These are phyloP conservation scores for Emmonsia crescens DNA, from an alignment of 2,329 filamentous ascomycete species.

Conservation along the genomic window DNA sequence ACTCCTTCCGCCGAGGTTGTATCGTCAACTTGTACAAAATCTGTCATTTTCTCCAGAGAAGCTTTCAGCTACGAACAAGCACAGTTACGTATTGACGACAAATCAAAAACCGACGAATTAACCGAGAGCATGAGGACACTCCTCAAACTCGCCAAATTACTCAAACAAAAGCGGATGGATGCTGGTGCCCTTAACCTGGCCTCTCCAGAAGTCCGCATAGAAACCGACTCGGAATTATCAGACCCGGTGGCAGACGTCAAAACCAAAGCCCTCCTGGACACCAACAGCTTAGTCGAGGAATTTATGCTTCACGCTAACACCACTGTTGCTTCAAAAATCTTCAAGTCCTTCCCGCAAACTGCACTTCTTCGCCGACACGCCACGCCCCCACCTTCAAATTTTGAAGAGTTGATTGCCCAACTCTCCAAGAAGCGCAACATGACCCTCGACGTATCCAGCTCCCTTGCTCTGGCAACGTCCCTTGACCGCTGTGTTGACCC, in stretches of 20 bases:
- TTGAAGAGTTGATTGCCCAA: conserved; percentile 86
- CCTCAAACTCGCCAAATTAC: conserved; percentile 78
- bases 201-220: conserved; percentile 94
- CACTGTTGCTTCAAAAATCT: conserved; percentile 81
- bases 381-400: conserved; percentile 88
- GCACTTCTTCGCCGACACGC: conserved; percentile 87
- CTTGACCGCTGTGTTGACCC: conserved; percentile 74
- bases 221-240: conserved; percentile 89
- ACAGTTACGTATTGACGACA: conserved; percentile 85
- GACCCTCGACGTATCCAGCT: conserved; percentile 72
- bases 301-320: conserved; percentile 99
- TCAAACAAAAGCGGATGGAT: conserved; percentile 92
- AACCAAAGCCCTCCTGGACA: conserved; percentile 86
- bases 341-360: conserved; percentile 86
- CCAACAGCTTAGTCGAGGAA: conserved; percentile 95
- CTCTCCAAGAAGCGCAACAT: conserved; percentile 76
- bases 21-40: conserved; percentile 83
- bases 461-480: conserved; percentile 85
- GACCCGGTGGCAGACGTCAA: conserved; percentile 86
- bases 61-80: conserved; percentile 97
- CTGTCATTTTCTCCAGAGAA: conserved; percentile 90
- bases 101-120: conserved; percentile 74
- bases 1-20: conserved; percentile 76
- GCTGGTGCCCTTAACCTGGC: conserved; percentile 90
- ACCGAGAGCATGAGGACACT: conserved; percentile 82